Evolutionary conservation across 306 rosid species (phyloP), one percentile per base, ranked within the genome.

Genomic region (Castanopsis chinensis): DNA sequence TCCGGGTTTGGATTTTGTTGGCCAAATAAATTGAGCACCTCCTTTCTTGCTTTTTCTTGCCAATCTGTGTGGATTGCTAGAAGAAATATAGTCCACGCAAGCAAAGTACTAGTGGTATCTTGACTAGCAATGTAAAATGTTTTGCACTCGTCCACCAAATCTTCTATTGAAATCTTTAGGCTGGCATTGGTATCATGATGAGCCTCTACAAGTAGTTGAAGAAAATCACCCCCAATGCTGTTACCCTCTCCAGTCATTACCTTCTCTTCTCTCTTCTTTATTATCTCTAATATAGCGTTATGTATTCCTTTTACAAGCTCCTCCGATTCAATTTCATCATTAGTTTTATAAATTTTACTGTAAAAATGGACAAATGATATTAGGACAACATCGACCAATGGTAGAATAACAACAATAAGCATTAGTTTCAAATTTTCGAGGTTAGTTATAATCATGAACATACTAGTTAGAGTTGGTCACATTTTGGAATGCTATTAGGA

Each of bases 21-120:
- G 52, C 52, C 52, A 45, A 45, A 45, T 45, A 45, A 25, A 45
- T 12, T 45, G 15, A 45, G 52, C 52, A 45, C 15, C 52, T 83
- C 84, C 41, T 71, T 79, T 76, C 87, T 75, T 70, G 83, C 83
- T 35, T 76, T 45, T 30, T 69, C 84, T 79, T 83, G 87, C 84
- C 87, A 83, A n/a, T 83, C 84, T 12, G 81, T 35, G 37, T 83
- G 78, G 23, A 61, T 37, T 54, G 84, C 84, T 60, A 83, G 75
- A 30, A 83, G 84, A 35, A 79, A 49, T 11, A 77, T 54, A 68
- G 80, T 53, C 83, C 86, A 83, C 13, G 54, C 74, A 25, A 83
- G 85, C 77, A 77, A 57, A 51, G 69, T 68, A 14, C 73, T 73
- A 11, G 80, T 68, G 68, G 85, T 79, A 76, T 84, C 87, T 69